Base-by-base conservation (phyloP, 257 asterid genomes). In the Knoxia roxburghii region DNA sequence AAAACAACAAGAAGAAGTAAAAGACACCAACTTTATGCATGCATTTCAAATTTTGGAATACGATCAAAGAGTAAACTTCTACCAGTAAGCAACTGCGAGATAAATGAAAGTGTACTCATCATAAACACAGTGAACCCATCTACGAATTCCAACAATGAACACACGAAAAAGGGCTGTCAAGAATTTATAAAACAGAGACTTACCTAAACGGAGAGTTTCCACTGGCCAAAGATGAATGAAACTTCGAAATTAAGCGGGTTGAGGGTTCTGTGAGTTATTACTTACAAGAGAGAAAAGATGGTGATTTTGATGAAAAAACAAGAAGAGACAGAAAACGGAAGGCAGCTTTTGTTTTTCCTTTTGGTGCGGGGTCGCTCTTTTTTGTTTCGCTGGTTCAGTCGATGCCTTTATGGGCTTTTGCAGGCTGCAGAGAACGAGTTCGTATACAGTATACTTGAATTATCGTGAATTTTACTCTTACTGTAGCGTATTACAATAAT, bases 311-410 rank as follows among this genome's bases (percentile, higher is more conserved):
- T 4, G 24, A 6, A 26, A 11, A 2, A 55, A 10, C n/a, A 26
- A 39, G 53, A 26, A 18, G 1, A 49, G 30, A 20, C 41, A 9
- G 46, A 61, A 56, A 2, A 52, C 11, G 35, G 27, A 30, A 59
- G 27, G 73, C 70, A 45, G 67, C 23, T 39, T 57, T 67, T 40
- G 17, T 20, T 49, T 13, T 41, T n/a, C n/a, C n/a, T n/a, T 15
- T 68, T 15, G 30, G 37, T 4, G 26, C 50, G 59, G 8, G 30
- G n/a, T n/a, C n/a, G n/a, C n/a, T n/a, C 18, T 58, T 58, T 45
- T 53, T 18, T 54, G 61, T 37, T 37, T 37, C 6, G 6, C 9
- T 37, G 4, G 41, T 37, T 3, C 41, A 37, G 6, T 37, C n/a
- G n/a, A n/a, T n/a, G n/a, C n/a, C n/a, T n/a, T n/a, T n/a, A n/a